A percentile compares a stretch with the other conserved stretches of the same genome.
phyloP scores from a whole-genome alignment of 495 filamentous ascomycete species.

The Neurospora hispaniola region DNA sequence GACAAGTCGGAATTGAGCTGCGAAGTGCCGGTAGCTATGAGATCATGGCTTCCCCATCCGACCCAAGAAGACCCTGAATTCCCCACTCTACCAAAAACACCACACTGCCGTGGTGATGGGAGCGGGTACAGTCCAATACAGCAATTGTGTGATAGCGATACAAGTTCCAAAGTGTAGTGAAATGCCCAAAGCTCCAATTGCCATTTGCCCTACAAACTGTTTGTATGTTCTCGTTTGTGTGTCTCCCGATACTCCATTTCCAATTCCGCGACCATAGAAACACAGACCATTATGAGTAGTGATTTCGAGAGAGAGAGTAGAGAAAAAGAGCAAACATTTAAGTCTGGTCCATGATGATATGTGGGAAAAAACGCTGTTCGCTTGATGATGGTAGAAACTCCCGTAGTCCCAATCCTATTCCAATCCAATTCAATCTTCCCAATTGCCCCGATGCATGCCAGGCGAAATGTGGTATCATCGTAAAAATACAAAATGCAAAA shows the following conservation, averaged over 20 bases:
- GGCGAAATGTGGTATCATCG: slow-evolving; percentile 6
- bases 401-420: slow-evolving; percentile 1
- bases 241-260: not conserved
- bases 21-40: not conserved
- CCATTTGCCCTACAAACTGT: not conserved
- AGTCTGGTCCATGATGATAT: not conserved
- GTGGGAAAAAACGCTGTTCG: not conserved
- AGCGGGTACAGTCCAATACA: not conserved
- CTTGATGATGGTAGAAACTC: not conserved
- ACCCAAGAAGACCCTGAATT: not conserved
- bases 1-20: not conserved
- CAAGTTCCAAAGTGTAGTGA: not conserved
- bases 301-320: not conserved
- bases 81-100: not conserved
- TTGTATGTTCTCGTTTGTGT: not conserved
- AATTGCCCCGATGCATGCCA: not conserved
- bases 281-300: slow-evolving; percentile 1
- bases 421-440: not conserved
- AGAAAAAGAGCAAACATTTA: not conserved
- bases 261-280: not conserved
- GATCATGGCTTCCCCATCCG: not conserved
- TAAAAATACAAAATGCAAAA: not conserved
- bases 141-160: not conserved
- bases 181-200: not conserved
- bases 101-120: not conserved